Conservation (phyloP, 805 yeast genomes). For the Wickerhamomyces queroliae region DNA sequence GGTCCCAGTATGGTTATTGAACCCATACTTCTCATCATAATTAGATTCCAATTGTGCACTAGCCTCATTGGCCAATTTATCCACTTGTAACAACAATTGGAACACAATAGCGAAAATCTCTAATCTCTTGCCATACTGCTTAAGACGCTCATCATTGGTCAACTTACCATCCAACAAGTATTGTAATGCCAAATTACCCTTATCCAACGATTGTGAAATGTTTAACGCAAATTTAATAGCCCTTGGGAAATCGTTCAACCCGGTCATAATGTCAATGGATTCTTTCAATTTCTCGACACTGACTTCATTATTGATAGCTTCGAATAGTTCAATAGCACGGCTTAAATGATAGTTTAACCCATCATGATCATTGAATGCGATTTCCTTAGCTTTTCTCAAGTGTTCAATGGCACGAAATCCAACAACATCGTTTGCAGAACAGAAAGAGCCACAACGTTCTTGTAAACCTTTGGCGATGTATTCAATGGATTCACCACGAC, state of each 20-base stretch:
- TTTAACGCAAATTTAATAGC: conserved; percentile 79
- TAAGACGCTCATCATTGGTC: conserved; percentile 44
- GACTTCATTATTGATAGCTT: conserved; percentile 73
- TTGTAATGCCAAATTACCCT: conserved; percentile 51
- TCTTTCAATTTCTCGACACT: conserved; percentile 76
- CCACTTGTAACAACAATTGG: conserved; percentile 66
- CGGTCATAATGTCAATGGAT: conserved; percentile 71
- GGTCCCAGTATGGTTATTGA: neutral
- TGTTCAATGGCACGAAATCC: conserved; percentile 93
- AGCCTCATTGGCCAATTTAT: conserved; percentile 48
- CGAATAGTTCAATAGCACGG: conserved; percentile 71
- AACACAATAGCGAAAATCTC: conserved; percentile 71
- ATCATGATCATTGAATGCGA: conserved; percentile 68
- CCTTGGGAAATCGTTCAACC: conserved; percentile 74
- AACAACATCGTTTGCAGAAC: conserved; percentile 89
- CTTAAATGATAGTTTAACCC: conserved; percentile 58
- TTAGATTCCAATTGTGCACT: conserved; percentile 6
- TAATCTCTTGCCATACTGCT: conserved; percentile 44
- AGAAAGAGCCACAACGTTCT: conserved; percentile 90
- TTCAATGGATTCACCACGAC: conserved; percentile 91
- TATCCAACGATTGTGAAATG: conserved; percentile 65
- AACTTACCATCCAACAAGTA: conserved; percentile 47
- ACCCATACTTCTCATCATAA: conserved; percentile 2
- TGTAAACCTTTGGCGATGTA: conserved; percentile 81
- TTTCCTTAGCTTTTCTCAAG: conserved; percentile 77